phyloP scores from a whole-genome alignment of 768 basidiomycete genomes.

The Cystobasidium ongulense region DNA sequence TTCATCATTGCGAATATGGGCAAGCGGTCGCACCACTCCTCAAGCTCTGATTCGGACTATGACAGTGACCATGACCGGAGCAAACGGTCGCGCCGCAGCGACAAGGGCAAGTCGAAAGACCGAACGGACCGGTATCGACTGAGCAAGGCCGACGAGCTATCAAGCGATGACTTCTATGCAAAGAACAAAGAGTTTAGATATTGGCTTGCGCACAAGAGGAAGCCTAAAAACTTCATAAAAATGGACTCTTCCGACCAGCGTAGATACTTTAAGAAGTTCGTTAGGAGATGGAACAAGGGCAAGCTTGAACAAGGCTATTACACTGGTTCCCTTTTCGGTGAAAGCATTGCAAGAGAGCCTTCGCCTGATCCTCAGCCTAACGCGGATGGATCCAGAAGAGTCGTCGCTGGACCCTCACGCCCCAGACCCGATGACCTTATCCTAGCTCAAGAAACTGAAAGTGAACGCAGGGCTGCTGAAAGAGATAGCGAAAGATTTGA shows the following conservation, averaged over 20 bases:
- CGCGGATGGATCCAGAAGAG: not conserved
- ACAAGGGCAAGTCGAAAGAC: conserved; percentile 16
- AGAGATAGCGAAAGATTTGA: not conserved
- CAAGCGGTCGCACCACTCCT: conserved; percentile 13
- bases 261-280: conserved; percentile 28
- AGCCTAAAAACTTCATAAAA: conserved; percentile 7
- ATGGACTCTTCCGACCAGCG: conserved; percentile 7
- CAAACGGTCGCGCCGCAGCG: not conserved
- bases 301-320: conserved; percentile 16
- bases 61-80: conserved; percentile 13
- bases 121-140: not conserved
- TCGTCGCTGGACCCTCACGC: not conserved
- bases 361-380: not conserved
- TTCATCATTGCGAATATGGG: too few species aligned
- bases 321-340: not conserved
- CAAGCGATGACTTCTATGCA: conserved; percentile 1
- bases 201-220: conserved; percentile 18
- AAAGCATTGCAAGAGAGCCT: not conserved
- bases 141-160: conserved; percentile 5
- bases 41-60: conserved; percentile 5
- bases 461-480: not conserved
- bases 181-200: conserved; percentile 19
- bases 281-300: conserved; percentile 26
- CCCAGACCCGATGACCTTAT: conserved; percentile 14
- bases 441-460: conserved; percentile 19